Percentiles rank a stretch among this genome's conserved stretches.
These are phyloP conservation scores for Hawksworthiomyces lignivorus DNA, from an alignment of 2,329 filamentous ascomycete species.

Conservation along the genomic window DNA sequence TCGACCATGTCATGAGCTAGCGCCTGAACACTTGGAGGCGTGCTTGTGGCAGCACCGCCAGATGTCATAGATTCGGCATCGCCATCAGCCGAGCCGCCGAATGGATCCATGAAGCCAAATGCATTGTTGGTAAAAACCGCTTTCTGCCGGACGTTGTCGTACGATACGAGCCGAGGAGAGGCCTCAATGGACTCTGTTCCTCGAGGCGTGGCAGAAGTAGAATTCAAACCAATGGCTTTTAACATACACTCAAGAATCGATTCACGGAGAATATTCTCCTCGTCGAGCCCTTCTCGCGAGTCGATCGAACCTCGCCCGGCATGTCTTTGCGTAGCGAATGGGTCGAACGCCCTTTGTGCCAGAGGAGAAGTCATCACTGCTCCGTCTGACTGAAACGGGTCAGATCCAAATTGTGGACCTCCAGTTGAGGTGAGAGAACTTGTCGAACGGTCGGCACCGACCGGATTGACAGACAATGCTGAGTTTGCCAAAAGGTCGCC, in stretches of 20 bases:
- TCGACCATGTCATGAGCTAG: constrained; percentile 76
- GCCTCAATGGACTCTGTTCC: constrained; percentile 71
- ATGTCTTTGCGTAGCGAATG: constrained; percentile 46
- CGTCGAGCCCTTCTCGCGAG: constrained; percentile 74
- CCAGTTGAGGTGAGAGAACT: constrained; percentile 19
- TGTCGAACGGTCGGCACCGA: constrained; percentile 37
- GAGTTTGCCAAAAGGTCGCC: constrained; percentile 77
- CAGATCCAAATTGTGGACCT: constrained; percentile 10
- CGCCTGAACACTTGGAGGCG: constrained; percentile 55
- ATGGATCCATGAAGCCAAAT: constrained; percentile 84
- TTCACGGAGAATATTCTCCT: constrained; percentile 80
- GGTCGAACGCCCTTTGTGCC: constrained; percentile 44
- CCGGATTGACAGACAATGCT: constrained; percentile 53
- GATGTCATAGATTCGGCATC: constrained; percentile 83
- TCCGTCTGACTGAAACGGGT: constrained; percentile 24
- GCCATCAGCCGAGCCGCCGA: constrained; percentile 68
- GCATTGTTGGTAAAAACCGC: constrained; percentile 73
- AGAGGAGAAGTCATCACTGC: constrained; percentile 37
- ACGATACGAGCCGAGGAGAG: constrained; percentile 76
- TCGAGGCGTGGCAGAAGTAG: constrained; percentile 54
- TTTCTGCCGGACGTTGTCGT: constrained; percentile 74
- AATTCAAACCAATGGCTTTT: constrained; percentile 79
- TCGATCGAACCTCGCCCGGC: constrained; percentile 49
- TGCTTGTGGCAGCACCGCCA: constrained; percentile 46
- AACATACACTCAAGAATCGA: constrained; percentile 94